These are phyloP conservation scores for Noccaea caerulescens DNA, from an alignment of 345 rosid species.

Conservation along the genomic window DNA sequence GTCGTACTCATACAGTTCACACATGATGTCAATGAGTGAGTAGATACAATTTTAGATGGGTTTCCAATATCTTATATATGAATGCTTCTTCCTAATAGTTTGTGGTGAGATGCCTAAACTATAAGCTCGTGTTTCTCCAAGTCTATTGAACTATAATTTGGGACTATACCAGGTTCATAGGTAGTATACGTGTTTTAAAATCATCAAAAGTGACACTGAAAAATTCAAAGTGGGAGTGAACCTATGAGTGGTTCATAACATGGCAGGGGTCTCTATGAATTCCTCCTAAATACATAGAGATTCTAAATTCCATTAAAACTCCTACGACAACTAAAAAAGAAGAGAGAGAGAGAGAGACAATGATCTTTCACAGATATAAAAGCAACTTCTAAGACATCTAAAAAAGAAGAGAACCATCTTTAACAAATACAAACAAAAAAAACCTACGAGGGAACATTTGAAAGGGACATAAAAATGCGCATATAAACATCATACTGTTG, in stretches of 20 bases:
- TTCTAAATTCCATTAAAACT: conserved; percentile 28
- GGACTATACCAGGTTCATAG: conserved; percentile 1
- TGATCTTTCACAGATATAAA: conserved; percentile 22
- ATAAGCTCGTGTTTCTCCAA: conserved; percentile 12
- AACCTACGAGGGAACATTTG: conserved; percentile 15
- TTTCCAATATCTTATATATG: neutral
- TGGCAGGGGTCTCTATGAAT: conserved; percentile 27
- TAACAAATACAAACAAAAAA: neutral
- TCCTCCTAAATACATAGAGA: conserved; percentile 13
- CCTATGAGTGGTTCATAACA: conserved; percentile 29
- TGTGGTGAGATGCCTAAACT: conserved; percentile 28
- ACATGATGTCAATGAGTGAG: conserved; percentile 25
- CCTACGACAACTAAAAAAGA: conserved; percentile 19
- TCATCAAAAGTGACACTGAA: conserved; percentile 13
- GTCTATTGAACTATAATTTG: neutral
- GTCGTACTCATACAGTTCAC: conserved; percentile 34
- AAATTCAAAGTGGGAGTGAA: conserved; percentile 11
- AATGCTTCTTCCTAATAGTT: neutral
- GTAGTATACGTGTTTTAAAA: neutral
- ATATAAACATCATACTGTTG: neutral
- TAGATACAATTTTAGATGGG: neutral
- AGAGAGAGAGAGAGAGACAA: conserved; percentile 18
- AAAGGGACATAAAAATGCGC: neutral
- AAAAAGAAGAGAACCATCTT: conserved; percentile 28
- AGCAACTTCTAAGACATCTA: conserved; percentile 19